Conservation (phyloP, 352 stramenopile species). For the Pythium guiyangense region DNA sequence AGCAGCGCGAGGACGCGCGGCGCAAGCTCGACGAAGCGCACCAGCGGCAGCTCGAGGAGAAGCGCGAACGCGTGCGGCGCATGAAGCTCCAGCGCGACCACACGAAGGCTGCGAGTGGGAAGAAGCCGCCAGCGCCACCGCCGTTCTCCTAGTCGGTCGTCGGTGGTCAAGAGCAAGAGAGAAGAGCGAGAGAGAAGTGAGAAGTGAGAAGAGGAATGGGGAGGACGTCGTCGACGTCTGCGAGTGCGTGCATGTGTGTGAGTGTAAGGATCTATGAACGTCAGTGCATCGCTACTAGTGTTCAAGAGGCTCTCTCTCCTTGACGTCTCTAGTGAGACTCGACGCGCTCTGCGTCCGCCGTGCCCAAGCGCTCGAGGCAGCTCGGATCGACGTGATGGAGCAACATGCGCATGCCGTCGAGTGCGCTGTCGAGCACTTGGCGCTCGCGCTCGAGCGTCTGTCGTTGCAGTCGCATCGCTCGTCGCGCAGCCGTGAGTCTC, state of each 20-base stretch:
- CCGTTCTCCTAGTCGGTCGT: not conserved
- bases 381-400: slow-evolving; percentile 34
- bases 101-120: slow-evolving; percentile 17
- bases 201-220: too few species aligned
- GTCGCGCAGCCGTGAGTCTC: slow-evolving; percentile 8
- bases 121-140: slow-evolving; percentile 6
- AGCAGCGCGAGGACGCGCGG: slow-evolving; percentile 58
- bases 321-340: too few species aligned
- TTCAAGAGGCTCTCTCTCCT: too few species aligned
- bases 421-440: slow-evolving; percentile 23
- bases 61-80: slow-evolving; percentile 54
- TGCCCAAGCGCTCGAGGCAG: slow-evolving; percentile 9
- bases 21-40: slow-evolving; percentile 62
- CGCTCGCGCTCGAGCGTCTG: slow-evolving; percentile 28
- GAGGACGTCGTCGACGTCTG: not conserved
- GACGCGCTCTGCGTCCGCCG: too few species aligned
- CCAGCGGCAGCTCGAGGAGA: slow-evolving; percentile 64
- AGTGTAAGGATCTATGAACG: not conserved
- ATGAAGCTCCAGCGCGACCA: slow-evolving; percentile 47
- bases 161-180: too few species aligned
- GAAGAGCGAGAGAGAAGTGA: too few species aligned
- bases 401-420: slow-evolving; percentile 37
- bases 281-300: too few species aligned
- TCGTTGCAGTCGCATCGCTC: slow-evolving; percentile 10
- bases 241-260: not conserved